Conservation (phyloP, 441 rosid species). For the Eugenia klotzschiana region DNA sequence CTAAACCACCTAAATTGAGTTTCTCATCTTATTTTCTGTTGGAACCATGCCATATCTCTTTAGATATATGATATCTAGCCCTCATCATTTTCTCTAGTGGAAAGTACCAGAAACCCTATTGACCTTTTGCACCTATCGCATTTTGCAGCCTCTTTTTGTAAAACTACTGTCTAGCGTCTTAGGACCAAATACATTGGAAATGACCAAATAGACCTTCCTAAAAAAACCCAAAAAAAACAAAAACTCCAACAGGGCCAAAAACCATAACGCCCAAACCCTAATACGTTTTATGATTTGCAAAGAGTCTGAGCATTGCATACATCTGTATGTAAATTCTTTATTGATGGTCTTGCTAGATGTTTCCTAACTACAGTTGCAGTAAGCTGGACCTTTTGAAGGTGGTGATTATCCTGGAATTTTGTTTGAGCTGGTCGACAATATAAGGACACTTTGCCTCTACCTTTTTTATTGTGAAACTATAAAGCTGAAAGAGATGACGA, state of each 20-base stretch:
- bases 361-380: background rate
- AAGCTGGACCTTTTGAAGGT: background rate
- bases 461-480: background rate
- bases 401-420: background rate
- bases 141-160: background rate
- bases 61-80: background rate
- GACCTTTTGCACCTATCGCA: background rate
- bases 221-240: background rate
- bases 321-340: background rate
- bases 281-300: background rate
- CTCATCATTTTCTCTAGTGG: background rate
- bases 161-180: background rate
- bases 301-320: background rate
- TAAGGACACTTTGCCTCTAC: background rate
- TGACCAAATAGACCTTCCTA: background rate
- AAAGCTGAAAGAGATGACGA: background rate
- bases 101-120: background rate
- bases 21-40: background rate
- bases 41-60: background rate
- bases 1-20: background rate
- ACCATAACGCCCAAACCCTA: background rate
- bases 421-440: background rate
- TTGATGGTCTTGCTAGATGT: background rate
- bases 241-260: background rate
- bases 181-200: background rate